phyloP scores from a whole-genome alignment of 129 eudicot species.

The Calendula officinalis region DNA sequence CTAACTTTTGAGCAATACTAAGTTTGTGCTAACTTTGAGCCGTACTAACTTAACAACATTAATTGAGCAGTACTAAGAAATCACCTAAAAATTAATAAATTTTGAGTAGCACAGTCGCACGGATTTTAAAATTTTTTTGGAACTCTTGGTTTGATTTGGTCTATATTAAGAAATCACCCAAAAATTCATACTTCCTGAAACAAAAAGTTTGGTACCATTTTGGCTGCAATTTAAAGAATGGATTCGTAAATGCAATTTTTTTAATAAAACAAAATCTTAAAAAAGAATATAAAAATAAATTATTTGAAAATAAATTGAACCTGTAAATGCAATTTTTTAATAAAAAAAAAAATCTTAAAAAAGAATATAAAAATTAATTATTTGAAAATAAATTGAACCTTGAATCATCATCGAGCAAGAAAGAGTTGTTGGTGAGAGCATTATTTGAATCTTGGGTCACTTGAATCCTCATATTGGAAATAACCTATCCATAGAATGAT shows the following conservation, averaged over 20 bases:
- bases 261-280: neutral
- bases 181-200: too few relatives aligned
- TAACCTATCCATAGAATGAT: slow-evolving; percentile 45
- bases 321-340: slow-evolving; percentile 23
- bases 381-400: slow-evolving; percentile 43
- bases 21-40: too few relatives aligned
- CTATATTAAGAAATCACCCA: too few relatives aligned
- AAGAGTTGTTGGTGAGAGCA: slow-evolving; percentile 68
- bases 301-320: slow-evolving; percentile 27
- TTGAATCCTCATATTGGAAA: slow-evolving; percentile 74
- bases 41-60: too few relatives aligned
- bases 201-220: too few relatives aligned
- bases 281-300: neutral
- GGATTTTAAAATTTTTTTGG: too few relatives aligned
- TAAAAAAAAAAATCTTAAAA: slow-evolving; percentile 2
- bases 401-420: slow-evolving; percentile 86
- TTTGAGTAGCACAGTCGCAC: too few relatives aligned
- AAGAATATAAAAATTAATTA: neutral
- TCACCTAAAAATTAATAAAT: too few relatives aligned
- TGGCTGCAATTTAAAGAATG: neutral
- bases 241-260: neutral
- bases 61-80: too few relatives aligned
- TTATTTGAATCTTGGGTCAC: slow-evolving; percentile 91
- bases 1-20: too few relatives aligned
- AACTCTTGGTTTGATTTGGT: too few relatives aligned